Evolutionary conservation across 2,329 filamentous ascomycete species (phyloP).

Genomic region (Curvularia verruculosa): DNA sequence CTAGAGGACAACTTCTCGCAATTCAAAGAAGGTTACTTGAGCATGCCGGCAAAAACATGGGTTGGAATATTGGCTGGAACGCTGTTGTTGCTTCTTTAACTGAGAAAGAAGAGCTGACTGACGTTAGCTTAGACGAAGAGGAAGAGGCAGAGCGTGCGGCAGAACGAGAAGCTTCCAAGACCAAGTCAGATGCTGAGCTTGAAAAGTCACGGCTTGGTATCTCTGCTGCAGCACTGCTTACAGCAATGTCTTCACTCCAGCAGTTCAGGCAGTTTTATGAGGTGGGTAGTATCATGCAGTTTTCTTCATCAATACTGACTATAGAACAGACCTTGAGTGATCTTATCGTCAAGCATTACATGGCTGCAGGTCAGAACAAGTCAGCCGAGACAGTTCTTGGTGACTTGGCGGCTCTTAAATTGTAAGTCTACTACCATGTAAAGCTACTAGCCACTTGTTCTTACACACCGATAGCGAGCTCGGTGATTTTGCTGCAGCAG

Average conservation of each 20-base stretch:
- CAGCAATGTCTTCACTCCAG: slow-evolving; percentile 45
- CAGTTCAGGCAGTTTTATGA: slow-evolving; percentile 52
- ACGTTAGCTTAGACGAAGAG: slow-evolving; percentile 46
- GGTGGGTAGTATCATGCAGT: slow-evolving; percentile 22
- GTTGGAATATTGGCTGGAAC: slow-evolving; percentile 80
- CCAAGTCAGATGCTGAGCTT: slow-evolving; percentile 5
- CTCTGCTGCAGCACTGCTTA: slow-evolving; percentile 37
- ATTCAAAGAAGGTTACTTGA: slow-evolving; percentile 82
- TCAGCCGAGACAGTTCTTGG: slow-evolving; percentile 78
- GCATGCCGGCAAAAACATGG: slow-evolving; percentile 70
- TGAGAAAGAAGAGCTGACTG: slow-evolving; percentile 40
- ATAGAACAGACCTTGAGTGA: slow-evolving; percentile 81
- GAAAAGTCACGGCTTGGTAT: slow-evolving; percentile 36
- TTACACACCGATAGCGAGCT: slow-evolving; percentile 56
- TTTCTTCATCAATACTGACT: slow-evolving; percentile 34
- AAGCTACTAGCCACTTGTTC: background rate
- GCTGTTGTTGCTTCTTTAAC: slow-evolving; percentile 38
- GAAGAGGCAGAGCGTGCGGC: slow-evolving; percentile 26
- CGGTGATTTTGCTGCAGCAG: slow-evolving; percentile 74
- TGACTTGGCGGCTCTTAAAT: slow-evolving; percentile 86
- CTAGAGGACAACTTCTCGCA: slow-evolving; percentile 80
- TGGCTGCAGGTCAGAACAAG: slow-evolving; percentile 76
- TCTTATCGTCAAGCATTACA: slow-evolving; percentile 81
- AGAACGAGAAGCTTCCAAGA: background rate
- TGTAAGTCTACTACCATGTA: slow-evolving; percentile 44